A percentile compares a stretch with the other conserved stretches of the same genome.
phyloP scores from a whole-genome alignment of 148 eudicot genomes.

The Rhododendron ferrugineum region DNA sequence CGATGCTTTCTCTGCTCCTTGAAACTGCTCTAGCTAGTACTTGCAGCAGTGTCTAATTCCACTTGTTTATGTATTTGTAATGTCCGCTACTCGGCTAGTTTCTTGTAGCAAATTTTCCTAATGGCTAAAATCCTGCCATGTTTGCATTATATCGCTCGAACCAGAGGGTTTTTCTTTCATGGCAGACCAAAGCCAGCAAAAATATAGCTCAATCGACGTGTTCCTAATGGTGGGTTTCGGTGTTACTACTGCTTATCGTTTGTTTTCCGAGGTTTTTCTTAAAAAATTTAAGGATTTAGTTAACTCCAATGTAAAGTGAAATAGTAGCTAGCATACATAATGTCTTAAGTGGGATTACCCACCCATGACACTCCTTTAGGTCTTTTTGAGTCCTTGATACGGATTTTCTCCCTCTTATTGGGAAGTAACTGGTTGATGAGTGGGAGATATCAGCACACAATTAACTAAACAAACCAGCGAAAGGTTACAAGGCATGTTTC shows the following conservation, averaged over 20 bases:
- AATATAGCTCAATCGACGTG: background rate
- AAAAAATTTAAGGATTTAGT: background rate
- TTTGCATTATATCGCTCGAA: background rate
- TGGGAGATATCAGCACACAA: background rate
- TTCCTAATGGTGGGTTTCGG: background rate
- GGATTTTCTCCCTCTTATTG: background rate
- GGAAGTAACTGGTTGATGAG: background rate
- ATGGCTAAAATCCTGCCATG: background rate
- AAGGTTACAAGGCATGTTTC: background rate
- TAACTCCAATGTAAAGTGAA: background rate
- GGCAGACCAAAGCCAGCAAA: background rate
- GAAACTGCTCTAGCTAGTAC: background rate
- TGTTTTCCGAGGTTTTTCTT: background rate
- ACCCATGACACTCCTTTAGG: background rate
- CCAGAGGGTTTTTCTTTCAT: background rate
- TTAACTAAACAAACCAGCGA: background rate
- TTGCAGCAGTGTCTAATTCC: background rate
- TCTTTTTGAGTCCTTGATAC: background rate
- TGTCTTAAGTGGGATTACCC: background rate
- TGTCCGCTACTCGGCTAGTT: background rate
- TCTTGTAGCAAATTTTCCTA: background rate
- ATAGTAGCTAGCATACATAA: background rate
- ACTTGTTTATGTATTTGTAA: background rate
- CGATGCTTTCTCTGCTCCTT: conserved; percentile 24
- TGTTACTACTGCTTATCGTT: background rate